Percentiles rank a stretch among this genome's conserved stretches.
Evolutionary conservation across 805 yeast genomes (phyloP).

Genomic region (Isabelozyma rhagii): DNA sequence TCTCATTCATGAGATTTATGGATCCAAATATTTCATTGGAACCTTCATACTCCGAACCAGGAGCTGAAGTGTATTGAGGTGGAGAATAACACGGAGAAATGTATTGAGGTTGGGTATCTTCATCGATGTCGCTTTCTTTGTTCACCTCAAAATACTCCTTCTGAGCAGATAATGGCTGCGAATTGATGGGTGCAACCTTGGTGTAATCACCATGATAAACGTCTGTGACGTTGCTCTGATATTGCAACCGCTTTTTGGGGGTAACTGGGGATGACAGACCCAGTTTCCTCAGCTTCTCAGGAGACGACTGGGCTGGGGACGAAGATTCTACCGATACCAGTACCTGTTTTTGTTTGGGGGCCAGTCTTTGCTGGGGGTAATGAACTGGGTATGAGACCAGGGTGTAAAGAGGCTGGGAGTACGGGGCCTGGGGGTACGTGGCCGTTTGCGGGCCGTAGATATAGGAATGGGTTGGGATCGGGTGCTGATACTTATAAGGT

Average conservation of each 20-base stretch:
- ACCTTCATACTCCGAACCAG: background rate
- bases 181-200: conserved; percentile 45
- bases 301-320: background rate
- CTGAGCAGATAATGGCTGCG: conserved; percentile 53
- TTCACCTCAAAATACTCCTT: conserved; percentile 31
- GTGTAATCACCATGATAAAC: conserved; percentile 46
- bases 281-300: background rate
- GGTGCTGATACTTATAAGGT: background rate
- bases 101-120: background rate
- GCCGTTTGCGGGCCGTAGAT: background rate
- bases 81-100: background rate
- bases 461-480: background rate
- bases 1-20: conserved; percentile 34
- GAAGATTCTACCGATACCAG: background rate
- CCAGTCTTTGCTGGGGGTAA: background rate
- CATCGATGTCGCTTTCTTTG: conserved; percentile 7
- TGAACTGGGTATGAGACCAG: background rate
- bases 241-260: background rate
- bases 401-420: background rate
- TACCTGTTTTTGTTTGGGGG: background rate
- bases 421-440: background rate
- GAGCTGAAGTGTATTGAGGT: background rate
- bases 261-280: background rate
- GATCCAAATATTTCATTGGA: conserved; percentile 31
- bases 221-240: conserved; percentile 35